Base-by-base conservation (phyloP, 306 rosid species). In the Amphicarpaea edgeworthii region DNA sequence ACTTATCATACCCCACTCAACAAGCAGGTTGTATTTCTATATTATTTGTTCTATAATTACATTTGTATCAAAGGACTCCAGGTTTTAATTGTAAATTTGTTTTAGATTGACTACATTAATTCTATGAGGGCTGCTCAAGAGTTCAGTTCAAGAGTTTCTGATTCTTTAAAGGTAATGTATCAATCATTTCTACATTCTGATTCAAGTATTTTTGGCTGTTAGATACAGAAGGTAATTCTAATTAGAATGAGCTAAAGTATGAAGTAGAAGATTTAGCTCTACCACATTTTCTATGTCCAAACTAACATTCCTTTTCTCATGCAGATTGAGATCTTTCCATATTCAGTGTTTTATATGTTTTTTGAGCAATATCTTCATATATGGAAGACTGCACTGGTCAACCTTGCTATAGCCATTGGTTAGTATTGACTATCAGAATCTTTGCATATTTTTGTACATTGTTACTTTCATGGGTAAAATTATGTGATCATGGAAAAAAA, bases 281-380 rank as follows among this genome's bases (percentile, higher is more conserved):
- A 57, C 24, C 43, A 21, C 14, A 51, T 67, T 45, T 53, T 54
- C 66, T 47, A 30, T 58, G 69, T 51, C 74, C 77, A 23, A 79
- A 79, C 79, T 86, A 40, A 83, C 60, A 67, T 50, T 78, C 72
- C 66, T 71, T 83, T 73, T 68, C 43, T 87, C 77, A 54, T 85
- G 91, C 97, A 95, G 99, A 90, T 95, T 71, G 99, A 95, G 83
- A 83, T 95, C 82, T 95, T 92, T 86, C 99, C 99, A 26, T 95
- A 95, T 84, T 92, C 99, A 12, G 89, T 95, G 72, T 95, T 92
- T 76, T 95, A 95, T 77, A 95, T 95, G 97, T 95, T 90, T 76
- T 95, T 95, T 77, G 99, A 95, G 93, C 99, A 95, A 90, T 95
- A 95, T 89, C 97, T 95, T 81, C 87, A 89, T 79, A 95, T 95